Evolutionary conservation across 805 yeast species (phyloP), one percentile per base, ranked within the genome.

Genomic region (Myxozyma geophila): DNA sequence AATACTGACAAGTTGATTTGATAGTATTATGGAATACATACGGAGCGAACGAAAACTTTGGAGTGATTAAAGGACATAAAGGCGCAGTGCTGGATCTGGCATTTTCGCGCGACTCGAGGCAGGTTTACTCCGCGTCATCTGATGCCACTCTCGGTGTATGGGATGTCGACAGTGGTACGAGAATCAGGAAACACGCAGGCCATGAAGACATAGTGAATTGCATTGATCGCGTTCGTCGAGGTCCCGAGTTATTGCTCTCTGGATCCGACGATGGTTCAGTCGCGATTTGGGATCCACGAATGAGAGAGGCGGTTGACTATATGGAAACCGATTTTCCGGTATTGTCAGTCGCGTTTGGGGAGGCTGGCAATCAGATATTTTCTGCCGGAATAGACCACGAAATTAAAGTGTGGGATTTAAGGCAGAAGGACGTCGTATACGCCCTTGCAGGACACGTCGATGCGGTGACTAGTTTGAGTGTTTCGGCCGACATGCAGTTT

Each of bases 381-480:
- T 79, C 84, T 5, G 78, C 87, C 0, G 96, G 96, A 0, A 82
- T 90, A 2, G 93, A 90, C 67, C 87, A 90, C 0, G 76, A 79
- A 0, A 80, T 90, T 0, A 71, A 76, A 48, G 87, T 85, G 1
- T 87, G 82, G 76, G 96, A 90, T 70, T 54, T 83, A 7, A 74
- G 90, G 59, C 63, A 66, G 36, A 60, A 59, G 23, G 54, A 33
- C 13, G 80, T 83, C 0, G 49, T 81, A 8, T 86, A 87, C 84
- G 74, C 72, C 58, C 75, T 83, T 70, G 74, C 76, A 55, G 69
- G 78, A 60, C 83, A 85, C 59, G 71, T 75, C 7, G 88, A 84
- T 54, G 64, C 72, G 21, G 82, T 87, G 28, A 85, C 92, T 0
- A 82, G 89, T 0, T 64, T 89, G 28, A 71, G 79, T 0, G 72